Conservation (phyloP, 345 rosid genomes). For the Eucalyptus decipiens region DNA sequence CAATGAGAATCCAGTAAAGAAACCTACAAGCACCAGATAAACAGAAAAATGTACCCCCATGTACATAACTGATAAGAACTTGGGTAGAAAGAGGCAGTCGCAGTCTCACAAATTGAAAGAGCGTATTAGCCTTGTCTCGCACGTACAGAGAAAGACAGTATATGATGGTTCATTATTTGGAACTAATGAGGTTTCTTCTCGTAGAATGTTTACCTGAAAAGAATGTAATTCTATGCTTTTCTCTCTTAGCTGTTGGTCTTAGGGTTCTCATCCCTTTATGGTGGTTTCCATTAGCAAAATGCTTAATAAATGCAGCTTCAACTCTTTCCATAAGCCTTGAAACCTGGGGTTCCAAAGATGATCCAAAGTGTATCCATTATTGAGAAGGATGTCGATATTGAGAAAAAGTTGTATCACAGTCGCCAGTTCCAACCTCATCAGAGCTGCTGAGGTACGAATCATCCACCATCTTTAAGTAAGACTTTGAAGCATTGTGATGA, state of each 20-base stretch:
- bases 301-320: constrained; percentile 48
- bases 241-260: constrained; percentile 49
- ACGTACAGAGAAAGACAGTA: not conserved
- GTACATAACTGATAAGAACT: not conserved
- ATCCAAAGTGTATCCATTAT: not conserved
- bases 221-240: constrained; percentile 56
- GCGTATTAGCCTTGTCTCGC: not conserved
- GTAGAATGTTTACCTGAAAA: constrained; percentile 25
- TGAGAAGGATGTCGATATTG: not conserved
- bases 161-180: not conserved
- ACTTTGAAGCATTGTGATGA: constrained; percentile 36
- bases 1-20: constrained; percentile 45
- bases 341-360: not conserved
- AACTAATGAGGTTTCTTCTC: not conserved
- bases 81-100: not conserved
- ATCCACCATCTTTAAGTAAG: constrained; percentile 55
- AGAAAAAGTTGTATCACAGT: not conserved
- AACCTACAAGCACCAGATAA: constrained; percentile 22
- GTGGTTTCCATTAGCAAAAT: constrained; percentile 50
- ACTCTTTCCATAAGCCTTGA: constrained; percentile 35
- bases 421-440: constrained; percentile 48
- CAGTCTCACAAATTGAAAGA: not conserved
- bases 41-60: not conserved
- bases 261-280: constrained; percentile 44
- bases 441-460: constrained; percentile 46